Evolutionary conservation across 352 stramenopile genomes (phyloP).

Genomic region (Blastocystis sp.): DNA sequence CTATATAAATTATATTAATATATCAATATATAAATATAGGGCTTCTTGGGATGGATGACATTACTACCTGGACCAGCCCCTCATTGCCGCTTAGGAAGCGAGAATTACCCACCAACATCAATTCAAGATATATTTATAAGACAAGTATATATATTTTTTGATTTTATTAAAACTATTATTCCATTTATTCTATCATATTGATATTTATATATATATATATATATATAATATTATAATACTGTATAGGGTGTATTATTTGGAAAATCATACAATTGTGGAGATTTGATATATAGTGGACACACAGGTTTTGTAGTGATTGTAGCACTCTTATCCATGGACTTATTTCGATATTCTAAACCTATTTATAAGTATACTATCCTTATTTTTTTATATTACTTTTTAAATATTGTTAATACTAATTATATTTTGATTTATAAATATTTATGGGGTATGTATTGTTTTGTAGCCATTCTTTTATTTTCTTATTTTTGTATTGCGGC

Average conservation of each 20-base stretch:
- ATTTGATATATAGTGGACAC: slow-evolving; percentile 33
- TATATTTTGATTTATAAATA: too few relatives aligned
- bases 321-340: slow-evolving; percentile 22
- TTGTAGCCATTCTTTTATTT: slow-evolving; percentile 17
- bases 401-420: slow-evolving; percentile 15
- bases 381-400: neutral
- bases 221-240: too few relatives aligned
- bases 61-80: slow-evolving; percentile 26
- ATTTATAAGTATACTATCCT: slow-evolving; percentile 2
- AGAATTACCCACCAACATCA: slow-evolving; percentile 1
- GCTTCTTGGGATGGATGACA: slow-evolving; percentile 35
- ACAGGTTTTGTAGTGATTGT: slow-evolving; percentile 32
- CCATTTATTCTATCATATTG: too few relatives aligned
- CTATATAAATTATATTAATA: too few relatives aligned
- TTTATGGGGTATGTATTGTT: too few relatives aligned
- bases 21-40: neutral
- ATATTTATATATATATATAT: too few relatives aligned
- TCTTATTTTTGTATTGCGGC: slow-evolving; percentile 26
- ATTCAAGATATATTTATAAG: slow-evolving; percentile 35
- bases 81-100: slow-evolving; percentile 12
- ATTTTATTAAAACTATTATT: too few relatives aligned
- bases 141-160: slow-evolving; percentile 17
- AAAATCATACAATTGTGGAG: slow-evolving; percentile 24
- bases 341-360: too few relatives aligned
- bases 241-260: too few relatives aligned